Evolutionary conservation across 805 yeast species (phyloP), one percentile per base, ranked within the genome.

Genomic region (Ogataea henricii): DNA sequence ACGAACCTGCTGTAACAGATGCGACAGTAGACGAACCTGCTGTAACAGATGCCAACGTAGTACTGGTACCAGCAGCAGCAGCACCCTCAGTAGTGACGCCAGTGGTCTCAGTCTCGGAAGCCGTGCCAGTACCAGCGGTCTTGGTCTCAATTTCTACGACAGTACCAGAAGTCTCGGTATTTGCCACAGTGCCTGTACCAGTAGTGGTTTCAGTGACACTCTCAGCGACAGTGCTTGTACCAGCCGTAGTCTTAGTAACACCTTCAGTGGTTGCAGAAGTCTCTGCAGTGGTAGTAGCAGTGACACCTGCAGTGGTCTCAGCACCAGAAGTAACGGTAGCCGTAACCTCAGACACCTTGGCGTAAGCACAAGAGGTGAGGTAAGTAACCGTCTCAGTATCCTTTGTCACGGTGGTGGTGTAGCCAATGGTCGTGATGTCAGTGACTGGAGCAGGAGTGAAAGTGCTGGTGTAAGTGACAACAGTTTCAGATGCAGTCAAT

Each of bases 401-500:
- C 25, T 32, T 41, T 13, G 49, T 46, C 36, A 65, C 61, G 27
- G 47, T 40, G 26, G 50, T 43, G 13, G 48, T 27, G 45, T 36
- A 36, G 21, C 42, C 44, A 25, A 39, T 39, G 34, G 43, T 39
- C 12, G 43, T 39, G 35, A 27, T 27, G 16, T 37, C 40, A 21
- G 40, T 37, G 30, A 23, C 40, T 22, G 40, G 27, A 10, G 27
- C 34, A 27, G 43, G 43, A n/a, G 40, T n/a, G 13, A 39, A 22
- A 29, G 51, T 34, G 20, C 27, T 44, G 20, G 48, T 26, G 40
- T 33, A 23, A 26, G 53, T 44, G 23, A 43, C 46, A 16, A 40
- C 47, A 26, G 45, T 38, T 20, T 18, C 49, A 26, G 52, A 29
- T 23, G 49, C 46, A 36, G 52, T 50, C 37, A 39, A 33, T 32